These are phyloP conservation scores for Gymnopilus junonius DNA, from an alignment of 768 basidiomycete species.

Conservation along the genomic window DNA sequence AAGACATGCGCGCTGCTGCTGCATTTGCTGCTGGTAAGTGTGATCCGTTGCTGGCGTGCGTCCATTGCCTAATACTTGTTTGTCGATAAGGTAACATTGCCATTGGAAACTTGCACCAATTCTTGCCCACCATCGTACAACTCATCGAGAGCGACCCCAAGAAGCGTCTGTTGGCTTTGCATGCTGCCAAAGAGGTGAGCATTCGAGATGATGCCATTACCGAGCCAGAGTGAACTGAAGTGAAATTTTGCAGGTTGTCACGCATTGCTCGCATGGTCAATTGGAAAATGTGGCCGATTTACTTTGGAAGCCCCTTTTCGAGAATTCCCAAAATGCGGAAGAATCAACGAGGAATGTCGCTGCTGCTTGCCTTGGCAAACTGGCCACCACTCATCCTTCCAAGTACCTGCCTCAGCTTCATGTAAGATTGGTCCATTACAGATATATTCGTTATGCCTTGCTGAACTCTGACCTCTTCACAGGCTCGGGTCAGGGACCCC, in stretches of 20 bases:
- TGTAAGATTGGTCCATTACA: slow-evolving; percentile 42
- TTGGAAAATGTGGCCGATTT: slow-evolving; percentile 86
- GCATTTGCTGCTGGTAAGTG: slow-evolving; percentile 88
- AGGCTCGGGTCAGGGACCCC: slow-evolving; percentile 71
- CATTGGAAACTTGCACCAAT: slow-evolving; percentile 88
- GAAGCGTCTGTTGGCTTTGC: slow-evolving; percentile 84
- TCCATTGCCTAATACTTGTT: neutral
- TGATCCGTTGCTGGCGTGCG: neutral
- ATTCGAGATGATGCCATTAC: neutral
- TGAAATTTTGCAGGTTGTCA: slow-evolving; percentile 68
- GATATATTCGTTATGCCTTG: neutral
- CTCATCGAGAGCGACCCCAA: slow-evolving; percentile 75
- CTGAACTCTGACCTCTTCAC: neutral
- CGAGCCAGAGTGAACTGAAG: neutral
- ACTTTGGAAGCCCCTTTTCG: slow-evolving; percentile 92
- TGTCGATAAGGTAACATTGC: slow-evolving; percentile 82
- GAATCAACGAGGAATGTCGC: slow-evolving; percentile 94
- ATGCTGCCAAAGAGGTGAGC: slow-evolving; percentile 89
- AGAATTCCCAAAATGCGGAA: slow-evolving; percentile 87
- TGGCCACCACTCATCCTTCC: slow-evolving; percentile 89
- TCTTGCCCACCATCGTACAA: slow-evolving; percentile 84
- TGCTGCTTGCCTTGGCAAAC: slow-evolving; percentile 94
- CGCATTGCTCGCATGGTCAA: slow-evolving; percentile 85
- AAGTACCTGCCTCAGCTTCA: slow-evolving; percentile 94
- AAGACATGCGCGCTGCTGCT: slow-evolving; percentile 88